Conservation (phyloP, 2,329 filamentous ascomycete species). For the Trichoderma sp. region DNA sequence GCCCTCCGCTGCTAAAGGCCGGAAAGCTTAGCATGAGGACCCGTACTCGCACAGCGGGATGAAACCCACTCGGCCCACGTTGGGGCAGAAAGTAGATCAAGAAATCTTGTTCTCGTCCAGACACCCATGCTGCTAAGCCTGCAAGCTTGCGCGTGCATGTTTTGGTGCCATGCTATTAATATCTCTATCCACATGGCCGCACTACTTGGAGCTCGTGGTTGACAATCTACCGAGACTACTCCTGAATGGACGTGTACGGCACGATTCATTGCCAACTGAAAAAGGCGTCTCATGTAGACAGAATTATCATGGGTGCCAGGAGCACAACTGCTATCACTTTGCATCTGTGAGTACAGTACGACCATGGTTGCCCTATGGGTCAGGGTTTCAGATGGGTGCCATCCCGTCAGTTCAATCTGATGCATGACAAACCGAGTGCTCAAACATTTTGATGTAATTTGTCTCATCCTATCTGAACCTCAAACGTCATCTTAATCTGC, state of each 20-base stretch:
- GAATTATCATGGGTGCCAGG: neutral
- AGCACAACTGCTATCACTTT: neutral
- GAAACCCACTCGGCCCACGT: slow-evolving; percentile 16
- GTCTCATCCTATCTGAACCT: neutral
- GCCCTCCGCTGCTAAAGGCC: slow-evolving; percentile 5
- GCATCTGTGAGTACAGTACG: neutral
- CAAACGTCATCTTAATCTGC: neutral
- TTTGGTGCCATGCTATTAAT: slow-evolving; percentile 10
- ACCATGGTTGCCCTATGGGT: neutral
- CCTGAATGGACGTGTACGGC: neutral
- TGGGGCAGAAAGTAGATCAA: neutral
- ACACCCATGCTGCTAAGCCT: slow-evolving; percentile 9
- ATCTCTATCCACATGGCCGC: neutral
- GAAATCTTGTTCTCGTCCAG: slow-evolving; percentile 4
- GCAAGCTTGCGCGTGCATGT: slow-evolving; percentile 5
- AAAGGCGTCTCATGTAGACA: neutral
- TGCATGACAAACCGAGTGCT: neutral
- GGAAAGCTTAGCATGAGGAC: slow-evolving; percentile 19
- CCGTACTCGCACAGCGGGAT: slow-evolving; percentile 7
- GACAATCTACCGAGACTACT: neutral
- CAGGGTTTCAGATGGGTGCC: neutral
- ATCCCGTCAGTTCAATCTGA: neutral
- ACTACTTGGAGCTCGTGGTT: slow-evolving; percentile 5
- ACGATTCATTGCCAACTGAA: neutral
- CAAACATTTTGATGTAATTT: neutral